Evolutionary conservation across 1,284 basidiomycete species (phyloP).

Genomic region (Ceratobasidium sp.): DNA sequence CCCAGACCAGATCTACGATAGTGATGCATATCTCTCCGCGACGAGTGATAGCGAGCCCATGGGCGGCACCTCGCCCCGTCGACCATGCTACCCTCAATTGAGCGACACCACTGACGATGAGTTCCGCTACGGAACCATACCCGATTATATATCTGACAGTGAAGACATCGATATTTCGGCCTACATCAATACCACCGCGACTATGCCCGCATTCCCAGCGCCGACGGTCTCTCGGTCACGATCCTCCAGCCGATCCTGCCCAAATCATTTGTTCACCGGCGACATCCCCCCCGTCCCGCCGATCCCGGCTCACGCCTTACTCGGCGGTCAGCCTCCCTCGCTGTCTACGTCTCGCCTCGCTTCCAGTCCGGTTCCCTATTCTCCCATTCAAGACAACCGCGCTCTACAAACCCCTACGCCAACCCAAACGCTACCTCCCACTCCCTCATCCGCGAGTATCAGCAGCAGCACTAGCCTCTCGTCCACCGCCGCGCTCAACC

Average conservation of each 20-base stretch:
- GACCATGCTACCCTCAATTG: not conserved
- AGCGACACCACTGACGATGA: constrained; percentile 37
- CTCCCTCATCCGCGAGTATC: constrained; percentile 35
- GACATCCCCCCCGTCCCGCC: constrained; percentile 40
- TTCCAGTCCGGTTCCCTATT: no score
- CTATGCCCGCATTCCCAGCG: constrained; percentile 33
- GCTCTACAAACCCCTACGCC: constrained; percentile 41
- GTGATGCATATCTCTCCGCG: not conserved
- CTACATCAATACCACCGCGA: constrained; percentile 14
- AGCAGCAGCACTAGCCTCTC: constrained; percentile 32
- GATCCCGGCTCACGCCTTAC: constrained; percentile 21
- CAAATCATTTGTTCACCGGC: not conserved
- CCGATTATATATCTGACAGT: constrained; percentile 36
- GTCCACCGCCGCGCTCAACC: not conserved
- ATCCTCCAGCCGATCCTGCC: constrained; percentile 40
- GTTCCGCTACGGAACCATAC: constrained; percentile 27
- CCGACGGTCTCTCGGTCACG: constrained; percentile 45
- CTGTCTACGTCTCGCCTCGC: constrained; percentile 18
- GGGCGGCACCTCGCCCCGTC: not conserved
- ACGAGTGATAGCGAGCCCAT: constrained; percentile 11
- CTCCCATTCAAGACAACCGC: constrained; percentile 12
- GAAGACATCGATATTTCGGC: constrained; percentile 41
- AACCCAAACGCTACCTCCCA: constrained; percentile 29
- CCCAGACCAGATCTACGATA: not conserved
- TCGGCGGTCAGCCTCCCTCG: constrained; percentile 9